Percentiles rank a stretch among this genome's conserved stretches.
These are phyloP conservation scores for Ophiostoma australiae DNA, from an alignment of 2,329 filamentous ascomycete species.

Conservation along the genomic window DNA sequence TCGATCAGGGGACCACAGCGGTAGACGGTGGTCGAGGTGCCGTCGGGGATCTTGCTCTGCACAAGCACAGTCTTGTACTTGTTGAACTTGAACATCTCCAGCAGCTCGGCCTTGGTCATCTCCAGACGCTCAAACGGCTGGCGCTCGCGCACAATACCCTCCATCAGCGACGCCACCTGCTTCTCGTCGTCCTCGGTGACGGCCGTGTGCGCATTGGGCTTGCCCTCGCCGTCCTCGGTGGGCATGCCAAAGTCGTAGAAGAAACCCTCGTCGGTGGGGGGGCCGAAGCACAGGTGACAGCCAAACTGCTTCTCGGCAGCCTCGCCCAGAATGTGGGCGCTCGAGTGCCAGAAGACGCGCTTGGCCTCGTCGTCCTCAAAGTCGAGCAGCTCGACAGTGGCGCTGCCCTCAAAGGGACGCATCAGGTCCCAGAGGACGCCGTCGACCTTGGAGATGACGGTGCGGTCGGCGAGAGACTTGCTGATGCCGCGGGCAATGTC, in stretches of 20 bases:
- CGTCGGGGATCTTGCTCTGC: conserved; percentile 82
- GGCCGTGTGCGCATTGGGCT: conserved; percentile 35
- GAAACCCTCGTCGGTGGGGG: conserved; percentile 85
- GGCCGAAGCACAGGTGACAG: conserved; percentile 88
- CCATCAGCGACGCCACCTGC: conserved; percentile 72
- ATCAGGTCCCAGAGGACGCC: conserved; percentile 89
- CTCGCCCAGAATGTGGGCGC: conserved; percentile 92
- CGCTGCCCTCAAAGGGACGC: conserved; percentile 81
- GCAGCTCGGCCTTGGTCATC: conserved; percentile 82
- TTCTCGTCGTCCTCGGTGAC: conserved; percentile 78
- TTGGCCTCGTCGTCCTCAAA: conserved; percentile 73
- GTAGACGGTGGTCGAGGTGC: conserved; percentile 89
- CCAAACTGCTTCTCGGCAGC: conserved; percentile 86
- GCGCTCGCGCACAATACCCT: conserved; percentile 90
- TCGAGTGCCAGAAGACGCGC: conserved; percentile 97
- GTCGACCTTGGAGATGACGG: conserved; percentile 79
- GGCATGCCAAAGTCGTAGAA: conserved; percentile 94
- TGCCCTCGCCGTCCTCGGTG: conserved; percentile 46
- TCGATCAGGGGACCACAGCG: conserved; percentile 91
- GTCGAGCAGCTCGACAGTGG: conserved; percentile 75
- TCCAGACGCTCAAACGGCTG: conserved; percentile 88
- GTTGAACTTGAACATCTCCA: conserved; percentile 97
- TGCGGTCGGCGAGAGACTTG: conserved; percentile 79
- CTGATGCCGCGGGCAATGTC: conserved; percentile 72
- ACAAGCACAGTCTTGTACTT: conserved; percentile 99